These are phyloP conservation scores for Boletus rubroflammeus DNA, from an alignment of 768 basidiomycete genomes.

Conservation along the genomic window DNA sequence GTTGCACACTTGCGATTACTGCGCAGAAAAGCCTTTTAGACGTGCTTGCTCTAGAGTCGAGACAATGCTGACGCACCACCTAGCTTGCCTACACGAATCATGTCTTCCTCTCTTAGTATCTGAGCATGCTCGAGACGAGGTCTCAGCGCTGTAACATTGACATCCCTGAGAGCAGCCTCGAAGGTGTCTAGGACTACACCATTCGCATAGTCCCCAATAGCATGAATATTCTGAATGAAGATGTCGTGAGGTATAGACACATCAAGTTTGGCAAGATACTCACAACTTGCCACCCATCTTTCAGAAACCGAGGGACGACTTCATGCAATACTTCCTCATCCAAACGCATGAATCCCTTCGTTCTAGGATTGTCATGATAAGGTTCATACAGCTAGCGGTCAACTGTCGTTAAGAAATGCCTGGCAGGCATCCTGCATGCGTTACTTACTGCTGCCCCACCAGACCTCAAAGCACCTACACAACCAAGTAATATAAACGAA, in stretches of 20 bases:
- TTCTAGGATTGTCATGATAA: constrained; percentile 74
- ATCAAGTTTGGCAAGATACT: constrained; percentile 27
- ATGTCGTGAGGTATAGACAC: neutral
- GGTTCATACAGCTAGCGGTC: constrained; percentile 65
- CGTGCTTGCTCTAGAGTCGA: neutral
- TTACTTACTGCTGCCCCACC: constrained; percentile 77
- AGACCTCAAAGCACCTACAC: constrained; percentile 78
- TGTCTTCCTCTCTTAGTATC: constrained; percentile 73
- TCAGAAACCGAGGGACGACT: constrained; percentile 65
- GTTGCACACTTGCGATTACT: constrained; percentile 91
- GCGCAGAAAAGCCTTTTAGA: neutral
- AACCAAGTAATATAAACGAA: neutral
- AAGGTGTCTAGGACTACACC: constrained; percentile 80
- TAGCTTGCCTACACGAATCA: constrained; percentile 70
- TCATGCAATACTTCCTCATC: constrained; percentile 56
- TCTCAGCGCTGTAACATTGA: constrained; percentile 60
- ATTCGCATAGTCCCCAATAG: constrained; percentile 87
- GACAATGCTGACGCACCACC: constrained; percentile 51
- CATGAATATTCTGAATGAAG: constrained; percentile 70
- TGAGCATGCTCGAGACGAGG: constrained; percentile 92
- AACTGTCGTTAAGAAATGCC: neutral
- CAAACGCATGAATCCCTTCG: constrained; percentile 75
- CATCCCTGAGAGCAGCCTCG: constrained; percentile 58
- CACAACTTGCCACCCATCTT: constrained; percentile 90
- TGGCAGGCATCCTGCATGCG: neutral